Percentiles rank a stretch among this genome's conserved stretches.
Conservation (phyloP, 192 early-diverging fungal genomes). For the Physocladia obscura region DNA sequence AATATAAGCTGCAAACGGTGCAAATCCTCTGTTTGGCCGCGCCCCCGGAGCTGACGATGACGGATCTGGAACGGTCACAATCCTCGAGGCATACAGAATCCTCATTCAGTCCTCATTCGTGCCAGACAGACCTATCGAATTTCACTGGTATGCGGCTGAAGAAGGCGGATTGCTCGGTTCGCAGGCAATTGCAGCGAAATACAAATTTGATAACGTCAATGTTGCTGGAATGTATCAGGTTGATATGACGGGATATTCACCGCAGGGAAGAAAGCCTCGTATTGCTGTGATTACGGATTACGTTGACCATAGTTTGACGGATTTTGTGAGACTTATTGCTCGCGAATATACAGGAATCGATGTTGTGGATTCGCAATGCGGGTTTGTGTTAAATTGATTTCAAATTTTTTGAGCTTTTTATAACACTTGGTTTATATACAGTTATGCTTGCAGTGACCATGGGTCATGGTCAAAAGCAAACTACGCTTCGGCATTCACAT, state of each 20-base stretch:
- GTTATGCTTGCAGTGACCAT: conserved; percentile 84
- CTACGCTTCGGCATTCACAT: conserved; percentile 75
- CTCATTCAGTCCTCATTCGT: conserved; percentile 67
- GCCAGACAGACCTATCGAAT: conserved; percentile 81
- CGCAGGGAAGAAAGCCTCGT: conserved; percentile 36
- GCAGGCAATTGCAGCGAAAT: conserved; percentile 70
- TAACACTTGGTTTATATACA: neutral
- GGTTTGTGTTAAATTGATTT: conserved; percentile 31
- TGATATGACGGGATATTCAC: conserved; percentile 87
- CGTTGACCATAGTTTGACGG: conserved; percentile 55
- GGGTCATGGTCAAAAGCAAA: conserved; percentile 81
- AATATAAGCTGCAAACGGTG: conserved; percentile 66
- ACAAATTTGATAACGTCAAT: conserved; percentile 52
- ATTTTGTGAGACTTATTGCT: conserved; percentile 53
- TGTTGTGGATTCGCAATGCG: conserved; percentile 68
- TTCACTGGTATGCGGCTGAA: conserved; percentile 78
- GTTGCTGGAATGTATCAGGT: conserved; percentile 70
- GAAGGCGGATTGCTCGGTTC: conserved; percentile 76
- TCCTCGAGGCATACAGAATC: conserved; percentile 81
- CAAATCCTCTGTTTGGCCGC: conserved; percentile 29
- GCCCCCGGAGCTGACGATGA: conserved; percentile 69
- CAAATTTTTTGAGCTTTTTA: neutral
- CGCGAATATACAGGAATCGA: conserved; percentile 63
- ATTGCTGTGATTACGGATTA: conserved; percentile 77
- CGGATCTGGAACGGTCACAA: conserved; percentile 88